Base-by-base conservation (phyloP, 1,139 yeast species). In the Blastobotrys serpentis region DNA sequence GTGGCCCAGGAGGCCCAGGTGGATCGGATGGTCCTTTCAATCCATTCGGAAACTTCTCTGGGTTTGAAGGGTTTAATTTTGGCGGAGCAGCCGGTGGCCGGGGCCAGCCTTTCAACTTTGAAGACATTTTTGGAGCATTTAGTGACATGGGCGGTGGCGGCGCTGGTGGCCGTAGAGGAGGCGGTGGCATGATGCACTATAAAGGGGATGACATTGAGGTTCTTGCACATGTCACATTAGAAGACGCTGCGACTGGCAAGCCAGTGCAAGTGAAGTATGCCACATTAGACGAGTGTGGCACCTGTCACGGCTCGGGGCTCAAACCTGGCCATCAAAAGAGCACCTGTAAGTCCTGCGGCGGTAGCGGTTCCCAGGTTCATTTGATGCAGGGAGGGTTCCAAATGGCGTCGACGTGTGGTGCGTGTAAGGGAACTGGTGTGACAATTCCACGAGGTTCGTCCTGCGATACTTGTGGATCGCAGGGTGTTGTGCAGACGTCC, bases 171-270 rank as follows among this genome's bases (percentile, higher is more conserved):
- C 58, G 63, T 23, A 48, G 63, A 18, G 54, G 62, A 16, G 61
- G 65, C 16, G 55, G 64, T 4, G 59, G 63, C 55, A 82, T 82
- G 38, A 84, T 83, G 51, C 92, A 86, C 64, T 88, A 79, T 66
- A 85, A 84, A 53, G 98, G 98, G 44, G 96, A 90, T 53, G 88
- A 90, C 58, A 79, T 90, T 42, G 97, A 90, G 63, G 82, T 88
- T 5, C 69, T 85, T 56, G 84, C 86, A 60, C 77, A 84, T 3
- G 76, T 92, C 37, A 72, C 83, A 1, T 84, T 92, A 62, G 88
- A 88, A 64, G 98, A 92, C 43, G 88, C 97, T 0, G 84, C 92
- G 0, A 83, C 84, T 58, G 98, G 98, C 29, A 69, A 70, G 30
- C 77, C 83, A 30, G 80, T 79, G 53, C 74, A 77, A 34, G 78